phyloP scores from a whole-genome alignment of 768 basidiomycete species.

The Amylocystis lapponica region DNA sequence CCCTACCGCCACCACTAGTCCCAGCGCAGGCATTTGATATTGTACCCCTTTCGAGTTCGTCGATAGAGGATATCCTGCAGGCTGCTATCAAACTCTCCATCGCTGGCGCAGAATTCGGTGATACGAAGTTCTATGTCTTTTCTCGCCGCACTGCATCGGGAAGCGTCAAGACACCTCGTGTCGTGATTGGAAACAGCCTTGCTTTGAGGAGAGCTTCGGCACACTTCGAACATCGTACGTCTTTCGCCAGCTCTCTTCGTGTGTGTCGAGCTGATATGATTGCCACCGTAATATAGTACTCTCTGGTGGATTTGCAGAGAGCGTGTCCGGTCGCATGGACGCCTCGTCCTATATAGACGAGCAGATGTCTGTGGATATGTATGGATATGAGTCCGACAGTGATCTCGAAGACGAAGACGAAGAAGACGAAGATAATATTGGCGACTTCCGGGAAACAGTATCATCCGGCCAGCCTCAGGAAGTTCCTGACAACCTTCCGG shows the following conservation, averaged over 20 bases:
- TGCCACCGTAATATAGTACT: no score
- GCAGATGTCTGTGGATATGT: conserved; percentile 14
- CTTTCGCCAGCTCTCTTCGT: no score
- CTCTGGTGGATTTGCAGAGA: conserved; percentile 12
- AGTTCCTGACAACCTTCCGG: no score
- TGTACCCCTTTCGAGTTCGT: background rate
- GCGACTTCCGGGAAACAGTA: no score
- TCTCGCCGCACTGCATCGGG: conserved; percentile 14
- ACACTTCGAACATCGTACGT: conserved; percentile 25
- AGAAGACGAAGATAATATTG: background rate
- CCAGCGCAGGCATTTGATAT: no score
- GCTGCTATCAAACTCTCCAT: background rate
- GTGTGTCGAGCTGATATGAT: no score
- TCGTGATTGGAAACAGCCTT: conserved; percentile 23
- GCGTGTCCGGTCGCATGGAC: no score
- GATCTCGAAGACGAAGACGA: conserved; percentile 27
- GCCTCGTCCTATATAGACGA: no score
- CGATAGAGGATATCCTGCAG: background rate
- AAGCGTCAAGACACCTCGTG: conserved; percentile 13
- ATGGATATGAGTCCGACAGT: conserved; percentile 30
- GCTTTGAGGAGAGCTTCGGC: conserved; percentile 21
- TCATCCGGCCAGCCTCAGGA: no score
- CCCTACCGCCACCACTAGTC: no score
- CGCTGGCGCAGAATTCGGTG: conserved; percentile 17
- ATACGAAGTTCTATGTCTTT: conserved; percentile 28